Evolutionary conservation across 2,329 filamentous ascomycete genomes (phyloP).

Genomic region (Calonectria montana): DNA sequence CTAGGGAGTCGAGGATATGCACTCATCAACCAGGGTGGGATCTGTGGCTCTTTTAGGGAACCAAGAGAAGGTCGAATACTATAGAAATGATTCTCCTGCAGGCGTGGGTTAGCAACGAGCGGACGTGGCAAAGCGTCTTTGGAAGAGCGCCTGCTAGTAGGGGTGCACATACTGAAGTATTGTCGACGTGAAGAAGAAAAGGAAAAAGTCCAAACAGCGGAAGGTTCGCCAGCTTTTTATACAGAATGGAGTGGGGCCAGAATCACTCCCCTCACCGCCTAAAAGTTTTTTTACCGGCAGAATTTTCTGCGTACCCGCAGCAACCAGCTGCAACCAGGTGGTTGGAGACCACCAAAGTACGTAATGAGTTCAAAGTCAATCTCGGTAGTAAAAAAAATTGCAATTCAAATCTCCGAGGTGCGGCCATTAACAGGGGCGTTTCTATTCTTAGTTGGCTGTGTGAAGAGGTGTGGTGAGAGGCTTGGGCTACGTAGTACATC

Average conservation of each 20-base stretch:
- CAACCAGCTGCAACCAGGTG: not conserved
- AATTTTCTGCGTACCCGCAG: not conserved
- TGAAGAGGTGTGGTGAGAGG: no score
- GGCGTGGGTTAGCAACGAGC: not conserved
- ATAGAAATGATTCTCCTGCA: conserved; percentile 22
- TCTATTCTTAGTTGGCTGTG: not conserved
- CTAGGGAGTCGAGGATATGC: conserved; percentile 18
- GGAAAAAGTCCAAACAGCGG: conserved; percentile 1
- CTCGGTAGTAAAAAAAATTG: not conserved
- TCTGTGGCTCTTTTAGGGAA: conserved; percentile 21
- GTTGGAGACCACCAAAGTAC: not conserved
- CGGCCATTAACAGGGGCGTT: not conserved
- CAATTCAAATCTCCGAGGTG: no score
- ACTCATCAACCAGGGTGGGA: conserved; percentile 24
- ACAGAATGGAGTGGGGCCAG: not conserved
- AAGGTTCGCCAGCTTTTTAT: conserved; percentile 3
- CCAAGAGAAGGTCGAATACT: conserved; percentile 23
- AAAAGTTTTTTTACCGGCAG: conserved; percentile 14
- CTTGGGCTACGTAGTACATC: no score
- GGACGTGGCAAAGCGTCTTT: not conserved
- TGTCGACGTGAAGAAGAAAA: conserved; percentile 22
- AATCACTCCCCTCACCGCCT: not conserved
- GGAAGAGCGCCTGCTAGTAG: not conserved
- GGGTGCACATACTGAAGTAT: conserved; percentile 19
- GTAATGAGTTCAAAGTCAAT: not conserved